Evolutionary conservation across 2,329 filamentous ascomycete species (phyloP).

Genomic region (Furcasterigmium sp.): DNA sequence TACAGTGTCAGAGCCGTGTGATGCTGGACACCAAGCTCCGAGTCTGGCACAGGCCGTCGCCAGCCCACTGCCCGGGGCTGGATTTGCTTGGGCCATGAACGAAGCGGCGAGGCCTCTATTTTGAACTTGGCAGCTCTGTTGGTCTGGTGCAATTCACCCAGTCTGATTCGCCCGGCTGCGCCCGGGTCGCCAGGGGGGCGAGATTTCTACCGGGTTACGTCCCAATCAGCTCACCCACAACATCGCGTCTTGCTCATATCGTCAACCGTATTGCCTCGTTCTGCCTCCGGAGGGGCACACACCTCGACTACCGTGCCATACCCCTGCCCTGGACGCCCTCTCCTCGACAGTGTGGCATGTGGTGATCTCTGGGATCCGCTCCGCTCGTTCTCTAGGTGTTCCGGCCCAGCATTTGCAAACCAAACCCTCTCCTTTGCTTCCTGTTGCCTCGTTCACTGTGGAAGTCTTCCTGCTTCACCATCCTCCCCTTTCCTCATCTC

Average conservation of each 20-base stretch:
- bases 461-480: constrained; percentile 1
- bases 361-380: constrained; percentile 8
- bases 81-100: no score
- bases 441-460: not conserved
- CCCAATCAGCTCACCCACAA: not conserved
- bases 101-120: no score
- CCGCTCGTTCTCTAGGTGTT: constrained; percentile 6
- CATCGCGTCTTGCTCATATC: constrained; percentile 6
- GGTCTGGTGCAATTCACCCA: no score
- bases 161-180: not conserved
- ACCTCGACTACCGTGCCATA: no score
- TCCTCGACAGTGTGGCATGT: constrained; percentile 3
- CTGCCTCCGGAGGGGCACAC: no score
- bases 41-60: no score
- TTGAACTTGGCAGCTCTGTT: no score
- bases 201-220: not conserved
- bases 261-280: constrained; percentile 4
- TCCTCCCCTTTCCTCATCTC: constrained; percentile 4
- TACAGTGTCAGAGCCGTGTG: no score
- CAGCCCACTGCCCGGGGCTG: no score
- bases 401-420: constrained; percentile 6
- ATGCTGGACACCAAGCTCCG: no score
- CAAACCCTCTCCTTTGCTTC: constrained; percentile 8
- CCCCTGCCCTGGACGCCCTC: not conserved
- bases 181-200: constrained; percentile 1